A percentile compares a stretch with the other conserved stretches of the same genome.
phyloP scores from a whole-genome alignment of 2,329 filamentous ascomycete species.

The Parastagonospora avenae region DNA sequence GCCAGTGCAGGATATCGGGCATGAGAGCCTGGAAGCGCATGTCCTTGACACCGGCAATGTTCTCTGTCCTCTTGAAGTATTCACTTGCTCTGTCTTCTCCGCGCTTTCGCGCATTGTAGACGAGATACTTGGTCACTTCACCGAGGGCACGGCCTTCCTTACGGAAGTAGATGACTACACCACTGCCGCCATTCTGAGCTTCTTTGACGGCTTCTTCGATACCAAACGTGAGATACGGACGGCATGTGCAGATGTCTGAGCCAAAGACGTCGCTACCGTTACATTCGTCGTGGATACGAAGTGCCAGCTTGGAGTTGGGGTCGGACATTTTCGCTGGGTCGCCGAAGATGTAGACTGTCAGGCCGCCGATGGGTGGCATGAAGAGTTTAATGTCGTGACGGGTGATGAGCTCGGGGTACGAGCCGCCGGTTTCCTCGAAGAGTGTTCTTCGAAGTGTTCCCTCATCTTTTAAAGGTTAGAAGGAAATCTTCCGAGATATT shows the following conservation, averaged over 20 bases:
- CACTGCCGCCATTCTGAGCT: conserved; percentile 89
- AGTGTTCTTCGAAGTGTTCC: conserved; percentile 81
- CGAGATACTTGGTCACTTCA: conserved; percentile 88
- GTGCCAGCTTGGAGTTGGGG: conserved; percentile 76
- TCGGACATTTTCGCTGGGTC: conserved; percentile 94
- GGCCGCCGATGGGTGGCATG: conserved; percentile 89
- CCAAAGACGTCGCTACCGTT: conserved; percentile 98
- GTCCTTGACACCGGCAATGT: conserved; percentile 92
- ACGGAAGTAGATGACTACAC: conserved; percentile 97
- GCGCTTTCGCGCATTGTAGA: conserved; percentile 79
- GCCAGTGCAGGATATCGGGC: conserved; percentile 97
- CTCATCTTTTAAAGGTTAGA: conserved; percentile 65
- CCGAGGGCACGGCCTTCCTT: conserved; percentile 95
- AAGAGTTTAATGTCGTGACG: conserved; percentile 94
- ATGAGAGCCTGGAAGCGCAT: conserved; percentile 99
- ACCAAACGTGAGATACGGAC: conserved; percentile 93
- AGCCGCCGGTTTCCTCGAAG: conserved; percentile 95
- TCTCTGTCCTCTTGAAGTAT: conserved; percentile 97
- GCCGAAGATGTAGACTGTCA: conserved; percentile 97
- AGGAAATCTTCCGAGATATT: not conserved
- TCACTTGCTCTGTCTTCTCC: conserved; percentile 80
- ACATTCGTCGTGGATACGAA: conserved; percentile 87
- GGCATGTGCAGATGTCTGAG: conserved; percentile 96
- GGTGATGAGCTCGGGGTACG: conserved; percentile 95
- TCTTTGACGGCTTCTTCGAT: conserved; percentile 98